Evolutionary conservation across 2,329 filamentous ascomycete species (phyloP).

Genomic region (Phyllosticta ampelicida): DNA sequence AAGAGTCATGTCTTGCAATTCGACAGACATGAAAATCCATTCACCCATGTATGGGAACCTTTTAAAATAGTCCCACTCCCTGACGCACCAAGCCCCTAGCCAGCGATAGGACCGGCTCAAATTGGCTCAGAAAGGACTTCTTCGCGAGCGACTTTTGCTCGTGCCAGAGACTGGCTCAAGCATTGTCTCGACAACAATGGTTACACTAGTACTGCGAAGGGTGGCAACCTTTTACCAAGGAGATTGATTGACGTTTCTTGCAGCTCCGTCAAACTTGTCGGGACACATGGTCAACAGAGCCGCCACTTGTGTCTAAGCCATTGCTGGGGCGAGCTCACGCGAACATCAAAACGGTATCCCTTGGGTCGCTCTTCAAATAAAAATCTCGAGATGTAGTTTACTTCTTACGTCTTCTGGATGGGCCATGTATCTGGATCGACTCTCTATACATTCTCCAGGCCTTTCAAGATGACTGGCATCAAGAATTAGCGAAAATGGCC

Average conservation of each 20-base stretch:
- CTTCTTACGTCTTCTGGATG: not conserved
- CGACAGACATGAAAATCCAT: too few species aligned
- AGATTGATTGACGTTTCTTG: not conserved
- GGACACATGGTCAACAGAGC: conserved; percentile 8
- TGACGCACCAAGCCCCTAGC: too few species aligned
- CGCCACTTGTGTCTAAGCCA: conserved; percentile 17
- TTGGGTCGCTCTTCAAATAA: not conserved
- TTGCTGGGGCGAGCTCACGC: conserved; percentile 16
- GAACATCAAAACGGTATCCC: not conserved
- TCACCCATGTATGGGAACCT: too few species aligned
- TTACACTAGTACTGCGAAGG: too few species aligned
- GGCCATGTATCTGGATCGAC: conserved; percentile 14
- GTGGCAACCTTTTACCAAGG: not conserved
- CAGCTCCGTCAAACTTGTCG: not conserved
- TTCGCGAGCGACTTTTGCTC: too few species aligned
- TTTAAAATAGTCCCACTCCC: too few species aligned
- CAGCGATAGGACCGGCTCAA: too few species aligned
- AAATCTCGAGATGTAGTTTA: conserved; percentile 11
- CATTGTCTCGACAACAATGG: too few species aligned
- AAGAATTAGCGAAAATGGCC: not conserved
- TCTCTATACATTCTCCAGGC: conserved; percentile 13
- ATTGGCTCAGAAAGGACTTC: too few species aligned
- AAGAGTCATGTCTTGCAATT: too few species aligned
- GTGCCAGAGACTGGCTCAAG: too few species aligned
- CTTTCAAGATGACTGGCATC: not conserved